These are phyloP conservation scores for Trichosporon sp. DNA, from an alignment of 1,284 basidiomycete species.

Conservation along the genomic window DNA sequence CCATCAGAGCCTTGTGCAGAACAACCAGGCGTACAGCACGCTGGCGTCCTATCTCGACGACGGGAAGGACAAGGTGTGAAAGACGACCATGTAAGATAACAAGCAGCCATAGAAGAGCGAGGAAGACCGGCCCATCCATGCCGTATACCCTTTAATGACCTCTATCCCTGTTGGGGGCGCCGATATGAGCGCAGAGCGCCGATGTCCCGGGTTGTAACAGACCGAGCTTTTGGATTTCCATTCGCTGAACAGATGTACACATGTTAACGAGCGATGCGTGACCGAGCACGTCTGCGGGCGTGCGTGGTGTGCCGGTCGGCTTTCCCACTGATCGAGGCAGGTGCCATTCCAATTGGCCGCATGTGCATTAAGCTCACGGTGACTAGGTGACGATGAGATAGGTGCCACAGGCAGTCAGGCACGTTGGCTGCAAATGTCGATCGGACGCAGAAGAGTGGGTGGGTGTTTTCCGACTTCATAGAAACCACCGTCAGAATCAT, in stretches of 20 bases:
- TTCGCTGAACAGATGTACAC: conserved; percentile 6
- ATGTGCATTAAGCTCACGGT: conserved; percentile 12
- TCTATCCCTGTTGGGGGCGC: not conserved
- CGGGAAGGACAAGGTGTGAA: conserved; percentile 2
- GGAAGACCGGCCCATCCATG: not conserved
- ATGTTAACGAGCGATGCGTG: not conserved
- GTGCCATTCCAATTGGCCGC: conserved; percentile 8
- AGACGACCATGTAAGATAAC: not conserved
- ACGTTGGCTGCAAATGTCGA: conserved; percentile 13
- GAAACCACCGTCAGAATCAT: not conserved
- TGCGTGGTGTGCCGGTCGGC: not conserved
- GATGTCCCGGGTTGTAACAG: not conserved
- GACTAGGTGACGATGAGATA: not conserved
- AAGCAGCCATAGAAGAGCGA: not conserved
- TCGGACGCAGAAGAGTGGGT: conserved; percentile 6
- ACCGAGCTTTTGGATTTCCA: not conserved
- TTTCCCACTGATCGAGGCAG: conserved; percentile 7
- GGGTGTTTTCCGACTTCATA: not conserved
- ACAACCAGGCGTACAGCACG: conserved; percentile 13
- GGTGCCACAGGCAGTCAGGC: conserved; percentile 16
- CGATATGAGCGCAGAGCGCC: not conserved
- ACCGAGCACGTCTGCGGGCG: not conserved
- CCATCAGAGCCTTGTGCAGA: conserved; percentile 4
- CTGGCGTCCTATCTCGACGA: conserved; percentile 11
- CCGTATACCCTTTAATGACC: conserved; percentile 2